Evolutionary conservation across 1,284 basidiomycete species (phyloP), one percentile per base, ranked within the genome.

Genomic region (Porogramme epimiltina): DNA sequence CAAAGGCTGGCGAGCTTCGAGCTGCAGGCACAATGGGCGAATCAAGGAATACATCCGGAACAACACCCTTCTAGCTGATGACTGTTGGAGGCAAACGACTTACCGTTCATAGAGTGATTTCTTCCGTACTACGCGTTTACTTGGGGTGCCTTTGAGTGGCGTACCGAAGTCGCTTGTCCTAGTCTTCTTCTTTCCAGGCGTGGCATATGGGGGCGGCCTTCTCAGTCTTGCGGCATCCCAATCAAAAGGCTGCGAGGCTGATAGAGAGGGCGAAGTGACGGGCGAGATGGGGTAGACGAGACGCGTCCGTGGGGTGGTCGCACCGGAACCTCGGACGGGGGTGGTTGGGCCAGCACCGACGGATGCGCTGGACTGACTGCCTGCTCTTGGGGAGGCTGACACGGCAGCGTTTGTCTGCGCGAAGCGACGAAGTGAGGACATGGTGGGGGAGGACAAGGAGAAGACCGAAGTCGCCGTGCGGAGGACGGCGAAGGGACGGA

Each of bases 161-260:
- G 66, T 66, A 45, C 69, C 67, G 11, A 66, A 68, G 43, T 72
- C 67, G 58, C 76, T 80, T 63, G 75, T 77, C 26, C 49, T 53
- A 33, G 41, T 59, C 55, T 68, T 69, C 42, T 70, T 70, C 62
- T 75, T 82, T 45, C 56, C 70, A 4, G 86, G 86, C 0, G 81
- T 82, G 4, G 72, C 75, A 72, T 87, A 91, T 2, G 89, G 89
- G 16, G 87, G 80, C 5, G 87, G 82, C 54, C 77, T 76, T 47
- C 78, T 75, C 1, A 80, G 76, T 19, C 84, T 75, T 9, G 82
- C 89, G 0, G 90, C 89, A 37, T 88, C 85, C 90, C 89, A 92
- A 71, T 92, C 89, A 63, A 92, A 91, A 0, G 88, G 85, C 10
- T 77, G 69, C 11, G 85, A 84, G 0, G 85, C 84, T 13, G 87